These are phyloP conservation scores for Pisolithus marmoratus DNA, from an alignment of 768 basidiomycete genomes.

Conservation along the genomic window DNA sequence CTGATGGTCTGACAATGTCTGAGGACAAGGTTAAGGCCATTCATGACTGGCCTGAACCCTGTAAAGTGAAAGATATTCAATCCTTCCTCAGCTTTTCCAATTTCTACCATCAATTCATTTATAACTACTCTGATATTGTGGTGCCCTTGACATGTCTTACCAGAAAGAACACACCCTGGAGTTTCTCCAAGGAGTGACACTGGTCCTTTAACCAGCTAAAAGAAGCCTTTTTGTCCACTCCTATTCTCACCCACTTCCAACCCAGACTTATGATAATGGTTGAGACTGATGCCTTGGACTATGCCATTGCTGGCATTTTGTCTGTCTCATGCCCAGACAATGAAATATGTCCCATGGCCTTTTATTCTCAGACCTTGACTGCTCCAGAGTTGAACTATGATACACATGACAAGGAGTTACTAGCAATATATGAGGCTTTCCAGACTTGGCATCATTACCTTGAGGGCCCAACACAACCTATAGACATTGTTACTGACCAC, in stretches of 20 bases:
- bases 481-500: conserved; percentile 27
- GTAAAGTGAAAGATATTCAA: too few species aligned
- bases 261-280: background rate
- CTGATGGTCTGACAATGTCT: too few species aligned
- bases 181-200: background rate
- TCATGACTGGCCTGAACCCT: too few species aligned
- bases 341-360: conserved; percentile 38
- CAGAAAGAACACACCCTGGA: too few species aligned
- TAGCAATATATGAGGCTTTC: conserved; percentile 38
- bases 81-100: too few species aligned
- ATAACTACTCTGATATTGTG: too few species aligned
- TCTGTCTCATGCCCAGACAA: background rate
- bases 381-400: conserved; percentile 40
- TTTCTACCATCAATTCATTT: too few species aligned
- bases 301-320: background rate
- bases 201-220: background rate
- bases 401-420: conserved; percentile 26
- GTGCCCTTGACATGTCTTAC: too few species aligned
- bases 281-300: background rate
- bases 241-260: background rate
- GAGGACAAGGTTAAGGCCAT: too few species aligned
- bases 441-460: conserved; percentile 30
- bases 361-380: conserved; percentile 6
- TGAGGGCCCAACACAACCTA: conserved; percentile 3
- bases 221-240: background rate